Conservation (phyloP, 768 basidiomycete genomes). For the Rhodosporidiobolus odoratus region DNA sequence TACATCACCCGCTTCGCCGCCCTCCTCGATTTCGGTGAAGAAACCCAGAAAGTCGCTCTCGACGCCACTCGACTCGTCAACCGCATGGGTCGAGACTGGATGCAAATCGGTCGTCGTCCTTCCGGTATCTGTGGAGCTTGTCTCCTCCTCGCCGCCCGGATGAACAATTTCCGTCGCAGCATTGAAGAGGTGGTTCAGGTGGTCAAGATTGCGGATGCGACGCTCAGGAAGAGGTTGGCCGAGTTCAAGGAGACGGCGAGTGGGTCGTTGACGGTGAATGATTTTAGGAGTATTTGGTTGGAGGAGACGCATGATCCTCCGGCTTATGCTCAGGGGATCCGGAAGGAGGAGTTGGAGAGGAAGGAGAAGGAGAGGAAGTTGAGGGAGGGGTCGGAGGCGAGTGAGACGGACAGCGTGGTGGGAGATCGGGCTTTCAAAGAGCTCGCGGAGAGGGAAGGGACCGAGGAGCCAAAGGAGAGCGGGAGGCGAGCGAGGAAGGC, state of each 20-base stretch:
- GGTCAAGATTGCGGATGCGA: slow-evolving; percentile 96
- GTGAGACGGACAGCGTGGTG: slow-evolving; percentile 10
- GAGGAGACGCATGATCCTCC: slow-evolving; percentile 90
- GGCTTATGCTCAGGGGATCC: slow-evolving; percentile 55
- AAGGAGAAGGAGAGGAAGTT: neutral
- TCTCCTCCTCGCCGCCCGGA: slow-evolving; percentile 86
- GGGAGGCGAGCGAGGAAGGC: slow-evolving; percentile 45
- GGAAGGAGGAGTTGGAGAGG: slow-evolving; percentile 32
- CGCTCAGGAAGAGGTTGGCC: slow-evolving; percentile 82
- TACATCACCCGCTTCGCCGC: slow-evolving; percentile 94
- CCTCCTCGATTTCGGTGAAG: slow-evolving; percentile 91
- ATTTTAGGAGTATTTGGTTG: slow-evolving; percentile 84
- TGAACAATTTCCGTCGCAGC: slow-evolving; percentile 93
- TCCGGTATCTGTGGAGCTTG: slow-evolving; percentile 97
- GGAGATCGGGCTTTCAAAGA: slow-evolving; percentile 29
- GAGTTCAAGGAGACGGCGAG: slow-evolving; percentile 90
- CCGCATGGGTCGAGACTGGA: slow-evolving; percentile 95
- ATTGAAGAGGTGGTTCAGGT: slow-evolving; percentile 97
- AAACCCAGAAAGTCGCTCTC: slow-evolving; percentile 80
- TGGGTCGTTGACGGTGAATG: slow-evolving; percentile 74
- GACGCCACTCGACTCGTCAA: slow-evolving; percentile 91
- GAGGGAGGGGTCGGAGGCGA: slow-evolving; percentile 13
- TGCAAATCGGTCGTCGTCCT: slow-evolving; percentile 87
- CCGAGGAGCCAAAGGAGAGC: slow-evolving; percentile 25
- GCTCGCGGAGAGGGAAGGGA: slow-evolving; percentile 21